Conservation (phyloP, 2,329 filamentous ascomycete species). For the Ceratocystis diversiconidia region DNA sequence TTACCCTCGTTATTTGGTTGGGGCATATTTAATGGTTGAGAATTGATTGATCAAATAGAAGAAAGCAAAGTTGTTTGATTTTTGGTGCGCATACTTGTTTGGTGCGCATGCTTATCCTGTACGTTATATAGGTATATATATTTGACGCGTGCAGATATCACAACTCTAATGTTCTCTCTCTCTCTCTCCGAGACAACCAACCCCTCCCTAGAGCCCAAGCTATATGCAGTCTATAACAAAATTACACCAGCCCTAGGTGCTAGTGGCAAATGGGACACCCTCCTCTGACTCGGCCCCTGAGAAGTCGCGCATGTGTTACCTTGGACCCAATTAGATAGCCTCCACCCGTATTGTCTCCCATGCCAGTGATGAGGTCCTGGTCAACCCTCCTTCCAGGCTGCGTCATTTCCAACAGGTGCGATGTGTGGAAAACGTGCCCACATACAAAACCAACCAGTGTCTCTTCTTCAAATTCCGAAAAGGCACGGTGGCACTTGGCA, state of each 20-base stretch:
- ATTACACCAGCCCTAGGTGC: neutral
- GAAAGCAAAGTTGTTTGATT: too few species aligned
- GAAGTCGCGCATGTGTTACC: slow-evolving; percentile 68
- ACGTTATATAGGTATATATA: too few species aligned
- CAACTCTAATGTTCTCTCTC: too few species aligned
- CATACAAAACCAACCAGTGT: slow-evolving; percentile 69
- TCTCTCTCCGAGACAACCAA: too few species aligned
- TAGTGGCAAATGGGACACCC: slow-evolving; percentile 48
- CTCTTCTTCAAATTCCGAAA: slow-evolving; percentile 49
- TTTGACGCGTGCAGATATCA: too few species aligned
- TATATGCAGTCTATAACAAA: neutral
- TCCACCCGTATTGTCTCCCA: slow-evolving; percentile 29
- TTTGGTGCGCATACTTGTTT: too few species aligned
- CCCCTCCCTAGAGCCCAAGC: neutral
- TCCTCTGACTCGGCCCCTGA: slow-evolving; percentile 53
- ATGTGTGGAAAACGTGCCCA: slow-evolving; percentile 66
- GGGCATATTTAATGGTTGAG: too few species aligned
- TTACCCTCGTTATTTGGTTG: too few species aligned
- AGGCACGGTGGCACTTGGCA: slow-evolving; percentile 41
- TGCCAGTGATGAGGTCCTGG: slow-evolving; percentile 31
- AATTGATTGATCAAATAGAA: too few species aligned
- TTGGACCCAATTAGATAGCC: slow-evolving; percentile 66
- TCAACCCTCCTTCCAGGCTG: slow-evolving; percentile 34
- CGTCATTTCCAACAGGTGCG: slow-evolving; percentile 48
- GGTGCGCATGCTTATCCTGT: too few species aligned